Evolutionary conservation across 2,329 filamentous ascomycete genomes (phyloP).

Genomic region (Cordyceps pruinosa): DNA sequence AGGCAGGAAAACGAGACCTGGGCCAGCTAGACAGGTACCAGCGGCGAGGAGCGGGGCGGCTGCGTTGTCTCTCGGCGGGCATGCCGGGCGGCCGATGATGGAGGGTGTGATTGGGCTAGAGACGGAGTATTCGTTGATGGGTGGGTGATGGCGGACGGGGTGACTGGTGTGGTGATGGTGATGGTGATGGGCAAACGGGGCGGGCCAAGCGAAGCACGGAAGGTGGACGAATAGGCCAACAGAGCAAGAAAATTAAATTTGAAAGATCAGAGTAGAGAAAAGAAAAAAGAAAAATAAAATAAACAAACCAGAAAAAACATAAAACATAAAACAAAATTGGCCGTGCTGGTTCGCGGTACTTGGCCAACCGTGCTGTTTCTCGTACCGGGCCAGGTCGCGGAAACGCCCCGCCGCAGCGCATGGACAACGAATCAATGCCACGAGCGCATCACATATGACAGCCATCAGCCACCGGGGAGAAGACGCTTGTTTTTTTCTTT

Average conservation of each 20-base stretch:
- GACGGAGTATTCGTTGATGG: not conserved
- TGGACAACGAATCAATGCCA: not conserved
- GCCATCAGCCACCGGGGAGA: too few species aligned
- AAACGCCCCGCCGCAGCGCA: conserved; percentile 2
- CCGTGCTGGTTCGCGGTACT: too few species aligned
- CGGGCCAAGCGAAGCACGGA: not conserved
- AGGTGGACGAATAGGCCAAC: not conserved
- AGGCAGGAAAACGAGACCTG: not conserved
- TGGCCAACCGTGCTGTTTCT: too few species aligned
- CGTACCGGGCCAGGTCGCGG: not conserved
- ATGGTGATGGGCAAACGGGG: not conserved
- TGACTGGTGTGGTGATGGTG: not conserved
- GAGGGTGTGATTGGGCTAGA: not conserved
- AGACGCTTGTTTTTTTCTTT: too few species aligned
- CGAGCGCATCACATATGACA: not conserved
- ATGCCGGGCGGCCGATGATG: conserved; percentile 1
- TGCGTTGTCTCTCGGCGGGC: conserved; percentile 5
- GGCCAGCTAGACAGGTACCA: not conserved
- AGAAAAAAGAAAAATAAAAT: not conserved
- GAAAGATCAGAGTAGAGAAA: not conserved
- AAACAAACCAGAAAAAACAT: not conserved
- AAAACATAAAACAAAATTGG: too few species aligned
- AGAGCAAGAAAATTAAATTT: not conserved
- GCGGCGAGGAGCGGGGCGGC: not conserved
- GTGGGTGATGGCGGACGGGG: not conserved